A percentile compares a stretch with the other conserved stretches of the same genome.
Conservation (phyloP, 495 filamentous ascomycete genomes). For the Glarea lozoyensis region DNA sequence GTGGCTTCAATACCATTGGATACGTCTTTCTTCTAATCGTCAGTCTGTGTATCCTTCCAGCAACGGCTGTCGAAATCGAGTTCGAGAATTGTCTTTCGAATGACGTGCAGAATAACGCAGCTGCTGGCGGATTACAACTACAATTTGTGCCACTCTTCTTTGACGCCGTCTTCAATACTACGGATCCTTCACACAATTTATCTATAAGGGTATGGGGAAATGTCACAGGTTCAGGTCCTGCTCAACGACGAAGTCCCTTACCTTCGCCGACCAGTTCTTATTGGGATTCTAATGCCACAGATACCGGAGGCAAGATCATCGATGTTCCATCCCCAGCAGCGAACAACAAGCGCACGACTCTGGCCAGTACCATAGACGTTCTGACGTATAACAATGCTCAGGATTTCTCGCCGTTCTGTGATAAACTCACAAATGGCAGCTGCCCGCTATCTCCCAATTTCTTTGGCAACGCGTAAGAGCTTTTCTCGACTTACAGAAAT, state of each 20-base stretch:
- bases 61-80: slow-evolving; percentile 17
- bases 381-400: slow-evolving; percentile 63
- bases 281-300: slow-evolving; percentile 36
- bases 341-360: slow-evolving; percentile 57
- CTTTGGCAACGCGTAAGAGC: slow-evolving; percentile 20
- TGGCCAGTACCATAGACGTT: slow-evolving; percentile 58
- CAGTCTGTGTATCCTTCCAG: slow-evolving; percentile 13
- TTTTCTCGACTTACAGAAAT: not conserved
- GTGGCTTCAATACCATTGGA: slow-evolving; percentile 1
- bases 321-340: slow-evolving; percentile 41
- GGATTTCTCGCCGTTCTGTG: slow-evolving; percentile 52
- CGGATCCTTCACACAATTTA: slow-evolving; percentile 53
- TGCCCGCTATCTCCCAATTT: slow-evolving; percentile 77
- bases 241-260: slow-evolving; percentile 37
- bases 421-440: slow-evolving; percentile 43
- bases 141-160: slow-evolving; percentile 74
- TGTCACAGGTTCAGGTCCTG: slow-evolving; percentile 53
- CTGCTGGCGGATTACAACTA: slow-evolving; percentile 47
- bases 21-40: slow-evolving; percentile 11
- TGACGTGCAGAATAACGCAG: slow-evolving; percentile 36
- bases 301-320: slow-evolving; percentile 59
- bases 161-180: slow-evolving; percentile 61
- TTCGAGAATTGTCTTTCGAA: slow-evolving; percentile 79
- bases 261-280: slow-evolving; percentile 32
- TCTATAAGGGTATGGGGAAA: slow-evolving; percentile 84